Base-by-base conservation (phyloP, 2,329 filamentous ascomycete species). In the Clarireedia monteithiana region DNA sequence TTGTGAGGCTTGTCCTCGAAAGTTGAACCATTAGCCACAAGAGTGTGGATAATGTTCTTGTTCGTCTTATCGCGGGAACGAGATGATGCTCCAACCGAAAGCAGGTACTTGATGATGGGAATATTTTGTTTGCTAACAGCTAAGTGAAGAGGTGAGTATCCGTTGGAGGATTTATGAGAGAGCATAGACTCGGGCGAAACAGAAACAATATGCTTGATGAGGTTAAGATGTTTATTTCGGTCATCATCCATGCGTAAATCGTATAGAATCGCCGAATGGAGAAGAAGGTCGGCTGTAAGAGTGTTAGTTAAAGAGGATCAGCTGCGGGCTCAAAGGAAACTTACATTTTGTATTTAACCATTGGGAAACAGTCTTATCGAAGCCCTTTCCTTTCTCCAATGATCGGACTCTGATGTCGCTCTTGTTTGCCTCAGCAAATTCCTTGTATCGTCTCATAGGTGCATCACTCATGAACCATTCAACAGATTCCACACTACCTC, bases 391-490 rank as follows among this genome's bases (percentile, higher is more conserved):
- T 0, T 79, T 74, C 4, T 75, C 77, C 4, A 94, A 73, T 56
- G 81, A 79, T 63, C 82, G 79, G 48, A 92, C 70, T 40, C 81
- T 76, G 51, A 77, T 70, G 59, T 92, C 84, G 24, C 83, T 75
- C 58, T 75, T 75, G 54, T 87, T 79, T 1, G 74, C 69, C 60
- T 83, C 79, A 0, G 83, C 77, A 66, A 91, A 94, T 47, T 89
- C 81, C 26, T 77, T 70, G 65, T 94, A 94, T 53, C 81, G 75
- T 27, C 83, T 77, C 62, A 81, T 71, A 0, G 89, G 88, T 0
- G 81, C 79, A 59, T 89, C 86, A 56, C 86, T 84, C 55, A 90
- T 70, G 68, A 92, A 89, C 82, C 88, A 95, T 65, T 94, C 84
- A 0, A 89, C 81, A 17, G 79, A 78, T 40, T 85, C 80, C n/a